Evolutionary conservation across 106 monocot genomes (phyloP).

Genomic region (Ottelia alismoides): DNA sequence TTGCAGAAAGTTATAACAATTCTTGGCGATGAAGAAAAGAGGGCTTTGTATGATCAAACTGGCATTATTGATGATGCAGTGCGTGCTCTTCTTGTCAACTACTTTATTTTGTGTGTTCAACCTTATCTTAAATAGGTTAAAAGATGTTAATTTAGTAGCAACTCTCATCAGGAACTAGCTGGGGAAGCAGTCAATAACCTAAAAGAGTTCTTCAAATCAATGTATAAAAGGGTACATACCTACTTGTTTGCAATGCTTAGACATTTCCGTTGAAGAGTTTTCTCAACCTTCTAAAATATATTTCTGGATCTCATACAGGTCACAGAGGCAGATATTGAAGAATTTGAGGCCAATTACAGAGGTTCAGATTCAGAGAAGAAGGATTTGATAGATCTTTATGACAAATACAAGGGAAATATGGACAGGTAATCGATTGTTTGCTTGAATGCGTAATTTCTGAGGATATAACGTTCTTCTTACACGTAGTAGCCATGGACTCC

Average conservation of each 20-base stretch:
- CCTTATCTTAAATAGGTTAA: not conserved
- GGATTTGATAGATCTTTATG: constrained; percentile 75
- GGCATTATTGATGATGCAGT: constrained; percentile 84
- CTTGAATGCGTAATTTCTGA: no score
- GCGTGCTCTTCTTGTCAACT: not conserved
- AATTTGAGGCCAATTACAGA: constrained; percentile 89
- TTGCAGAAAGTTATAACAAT: constrained; percentile 94
- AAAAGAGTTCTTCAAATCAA: constrained; percentile 65
- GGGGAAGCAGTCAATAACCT: constrained; percentile 76
- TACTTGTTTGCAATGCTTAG: not conserved
- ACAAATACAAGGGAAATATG: constrained; percentile 79
- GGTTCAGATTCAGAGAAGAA: constrained; percentile 89
- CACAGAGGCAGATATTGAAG: constrained; percentile 93
- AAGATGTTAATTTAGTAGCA: not conserved
- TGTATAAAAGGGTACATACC: constrained; percentile 58
- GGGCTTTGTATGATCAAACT: constrained; percentile 90
- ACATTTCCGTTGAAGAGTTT: not conserved
- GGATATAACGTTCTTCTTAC: not conserved
- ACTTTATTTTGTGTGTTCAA: not conserved
- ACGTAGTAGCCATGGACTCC: not conserved
- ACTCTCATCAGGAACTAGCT: constrained; percentile 38
- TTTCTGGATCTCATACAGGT: constrained; percentile 23
- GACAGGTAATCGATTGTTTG: no score
- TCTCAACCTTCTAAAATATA: not conserved
- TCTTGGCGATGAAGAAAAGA: constrained; percentile 94